Evolutionary conservation across 2,329 filamentous ascomycete species (phyloP), one percentile per base, ranked within the genome.

Genomic region (Rutstroemia sp.): DNA sequence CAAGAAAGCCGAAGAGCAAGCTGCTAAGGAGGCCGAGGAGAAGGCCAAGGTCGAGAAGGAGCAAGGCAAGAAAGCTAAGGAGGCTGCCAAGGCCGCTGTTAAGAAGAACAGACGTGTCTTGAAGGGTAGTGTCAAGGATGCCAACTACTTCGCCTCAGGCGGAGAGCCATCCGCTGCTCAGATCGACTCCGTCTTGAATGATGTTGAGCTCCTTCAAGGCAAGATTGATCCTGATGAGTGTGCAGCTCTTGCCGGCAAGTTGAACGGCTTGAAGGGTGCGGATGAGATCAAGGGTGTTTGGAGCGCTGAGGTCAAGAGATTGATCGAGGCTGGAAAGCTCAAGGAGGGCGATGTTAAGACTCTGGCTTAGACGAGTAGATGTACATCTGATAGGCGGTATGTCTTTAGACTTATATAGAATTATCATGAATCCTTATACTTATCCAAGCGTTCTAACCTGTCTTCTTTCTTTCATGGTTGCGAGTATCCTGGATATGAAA

Each of bases 81-180:
- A 99, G 75, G 92, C 92, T 2, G 94, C 94, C 58, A 99, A 99
- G 85, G 96, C 91, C 70, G 94, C 94, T 14, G 88, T 94, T 68
- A 99, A 99, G 88, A 99, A 99, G 88, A 99, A 99, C 83, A 96
- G 96, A 83, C 90, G 94, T 79, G 88, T 97, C 49, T 85, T 99
- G 67, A 91, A 95, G 74, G 86, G 84, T 61, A 91, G 89, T 63
- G 88, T 92, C 75, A 99, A 99, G 81, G 94, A 99, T 65, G 92
- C 89, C 68, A 96, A 96, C 80, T 99, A 99, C 84, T 96, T 99
- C 73, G 80, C 79, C 57, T 77, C 77, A 19, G 76, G 80, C 46
- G 87, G 85, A 54, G 87, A 92, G 59, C 77, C 86, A 25, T 81
- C 87, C n/a, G 79, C 89, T 14, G 76, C 82, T 10, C 83, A 90